Evolutionary conservation across 2,329 filamentous ascomycete genomes (phyloP), one percentile per base, ranked within the genome.

Genomic region (Phialocephala subalpina): DNA sequence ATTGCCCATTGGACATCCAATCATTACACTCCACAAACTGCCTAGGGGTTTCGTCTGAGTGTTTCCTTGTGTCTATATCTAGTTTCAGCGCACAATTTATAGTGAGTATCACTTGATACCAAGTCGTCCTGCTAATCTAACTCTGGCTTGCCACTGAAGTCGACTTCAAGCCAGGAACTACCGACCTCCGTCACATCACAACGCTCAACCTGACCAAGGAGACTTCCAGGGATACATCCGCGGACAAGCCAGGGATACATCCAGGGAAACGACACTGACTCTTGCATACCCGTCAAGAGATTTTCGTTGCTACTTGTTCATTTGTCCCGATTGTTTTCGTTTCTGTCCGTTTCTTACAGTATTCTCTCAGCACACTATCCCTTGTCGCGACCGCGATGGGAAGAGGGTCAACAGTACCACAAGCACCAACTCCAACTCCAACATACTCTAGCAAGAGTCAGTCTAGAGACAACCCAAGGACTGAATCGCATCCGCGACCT

Each of bases 241-340:
- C 7, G 47, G 47, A 52, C 9, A 18, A 53, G 25, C 49, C 49
- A n/a, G 5, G 49, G 49, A 53, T 53, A 53, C 49, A 53, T 53
- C 49, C 49, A 53, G 49, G 49, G 25, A 53, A 14, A 29, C 14
- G 12, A 7, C 29, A 1, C 8, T 29, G 9, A 18, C 49, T 53
- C 49, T 53, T 27, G 25, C 22, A 22, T 29, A 22, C 25, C 49
- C 22, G 22, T 53, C 49, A 33, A 18, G 49, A 53, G 25, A n/a
- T 7, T 29, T 33, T 33, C 27, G 25, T 18, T 49, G 29, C 49
- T 18, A 22, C 25, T 29, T 53, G 14, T 33, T 53, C 25, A 29
- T 33, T 53, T 18, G 12, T 29, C 49, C 14, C 14, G 11, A 29
- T 22, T 53, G 49, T 18, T 33, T 53, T 29, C 25, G 27, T 33